Evolutionary conservation across 805 yeast species (phyloP), one percentile per base, ranked within the genome.

Genomic region (Candida sakaeoensis): DNA sequence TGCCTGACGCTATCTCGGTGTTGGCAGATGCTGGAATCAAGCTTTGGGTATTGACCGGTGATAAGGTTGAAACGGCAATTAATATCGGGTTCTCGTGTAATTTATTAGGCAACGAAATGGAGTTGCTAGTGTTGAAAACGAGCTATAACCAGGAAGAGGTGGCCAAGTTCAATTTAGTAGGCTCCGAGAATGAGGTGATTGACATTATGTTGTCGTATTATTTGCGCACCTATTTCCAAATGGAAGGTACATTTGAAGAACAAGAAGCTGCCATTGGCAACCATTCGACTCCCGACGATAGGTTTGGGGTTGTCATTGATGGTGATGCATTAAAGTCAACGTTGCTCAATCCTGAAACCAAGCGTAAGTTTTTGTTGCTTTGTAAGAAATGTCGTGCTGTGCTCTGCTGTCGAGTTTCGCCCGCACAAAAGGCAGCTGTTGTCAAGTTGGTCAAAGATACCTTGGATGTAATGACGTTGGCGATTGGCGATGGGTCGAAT

Each of bases 401-500:
- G 19, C 63, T 85, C 41, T 85, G 95, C 62, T 85, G 95, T 60
- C 77, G 95, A 65, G 95, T 85, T 24, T 85, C 93, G 1, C 95
- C 95, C 4, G 80, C 91, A 29, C 95, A 85, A 55, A 85, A 85
- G 55, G 93, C 93, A 12, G 77, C 80, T n/a, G 91, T 85, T 41
- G 91, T 85, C 21, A 80, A 76, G 48, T 60, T 85, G 47, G 93
- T 85, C n/a, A 85, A 82, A 55, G 77, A 80, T 21, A 73, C 79
- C 13, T 65, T 85, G 34, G 80, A 79, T 47, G 95, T 85, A 21
- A 85, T 85, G 90, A 85, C 95, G 1, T 63, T 85, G 42, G 91
- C 93, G 6, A 84, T 85, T 56, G 95, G 95, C 50, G 95, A 85
- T 62, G 95, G 95, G 40, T 80, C 93, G 15, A 85, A 85, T 57